Conservation (phyloP, 2,329 filamentous ascomycete genomes). For the Pseudofabraea citricarpa region DNA sequence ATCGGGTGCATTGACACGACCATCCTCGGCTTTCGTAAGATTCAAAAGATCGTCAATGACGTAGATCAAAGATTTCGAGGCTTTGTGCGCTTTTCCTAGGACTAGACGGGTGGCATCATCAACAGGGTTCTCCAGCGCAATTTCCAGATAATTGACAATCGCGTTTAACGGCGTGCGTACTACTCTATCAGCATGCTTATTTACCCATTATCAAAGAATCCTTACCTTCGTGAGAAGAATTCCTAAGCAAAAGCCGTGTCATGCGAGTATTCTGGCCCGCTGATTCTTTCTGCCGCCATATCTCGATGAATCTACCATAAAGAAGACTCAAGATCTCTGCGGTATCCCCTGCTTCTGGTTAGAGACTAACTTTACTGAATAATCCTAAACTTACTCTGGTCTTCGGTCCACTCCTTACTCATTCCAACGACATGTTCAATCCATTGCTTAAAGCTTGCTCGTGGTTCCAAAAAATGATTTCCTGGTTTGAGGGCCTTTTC, state of each 20-base stretch:
- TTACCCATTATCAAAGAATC: too few species aligned
- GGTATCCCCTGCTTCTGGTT: conserved; percentile 12
- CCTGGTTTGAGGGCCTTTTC: conserved; percentile 12
- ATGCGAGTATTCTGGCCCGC: conserved; percentile 14
- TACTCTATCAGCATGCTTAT: background rate
- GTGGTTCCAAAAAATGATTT: conserved; percentile 12
- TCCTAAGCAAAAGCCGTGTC: conserved; percentile 15
- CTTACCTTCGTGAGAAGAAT: conserved; percentile 16
- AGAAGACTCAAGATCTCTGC: conserved; percentile 15
- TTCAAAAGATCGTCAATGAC: conserved; percentile 18
- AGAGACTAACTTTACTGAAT: too few species aligned
- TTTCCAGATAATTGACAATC: conserved; percentile 19
- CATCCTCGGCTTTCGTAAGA: conserved; percentile 17
- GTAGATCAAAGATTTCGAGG: conserved; percentile 16
- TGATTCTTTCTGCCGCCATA: conserved; percentile 17
- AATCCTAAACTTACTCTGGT: conserved; percentile 15
- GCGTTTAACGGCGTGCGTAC: conserved; percentile 18
- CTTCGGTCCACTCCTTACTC: conserved; percentile 19
- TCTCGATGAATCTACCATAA: conserved; percentile 18
- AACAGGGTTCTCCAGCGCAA: conserved; percentile 15
- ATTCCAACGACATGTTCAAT: conserved; percentile 15
- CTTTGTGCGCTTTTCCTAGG: conserved; percentile 14
- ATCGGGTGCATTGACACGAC: conserved; percentile 4
- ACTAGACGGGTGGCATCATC: conserved; percentile 14
- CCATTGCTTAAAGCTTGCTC: conserved; percentile 17